Evolutionary conservation across 2,329 filamentous ascomycete species (phyloP), one percentile per base, ranked within the genome.

Genomic region (Metarhizium rileyi): DNA sequence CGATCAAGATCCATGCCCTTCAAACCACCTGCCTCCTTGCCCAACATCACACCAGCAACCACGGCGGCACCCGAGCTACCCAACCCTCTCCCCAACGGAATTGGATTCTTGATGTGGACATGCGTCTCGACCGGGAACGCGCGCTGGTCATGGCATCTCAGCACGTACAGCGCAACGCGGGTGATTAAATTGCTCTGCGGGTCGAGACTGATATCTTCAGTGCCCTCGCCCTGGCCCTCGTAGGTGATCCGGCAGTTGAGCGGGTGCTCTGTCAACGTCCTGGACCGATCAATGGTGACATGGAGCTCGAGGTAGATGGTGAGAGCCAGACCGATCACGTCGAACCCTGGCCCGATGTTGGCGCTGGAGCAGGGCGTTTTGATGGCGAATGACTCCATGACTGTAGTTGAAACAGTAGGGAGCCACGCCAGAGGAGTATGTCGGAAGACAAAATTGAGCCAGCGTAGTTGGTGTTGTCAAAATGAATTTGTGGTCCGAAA

Each of bases 321-420:
- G 58, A 98, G 78, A 8, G 91, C 91, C 54, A 98, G 84, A 58
- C 93, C 89, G 66, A 97, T 95, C 61, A 96, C 91, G 74, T 98
- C 91, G 76, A 97, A 98, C 52, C 91, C 91, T 45, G 91, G 91
- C 58, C 89, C 91, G 64, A 97, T 96, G 75, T 97, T 97, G 71
- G 91, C 91, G 54, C 90, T 96, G 53, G 91, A 97, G 73, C 88
- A 94, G 56, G 91, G 91, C 54, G 89, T 88, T 70, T 78, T 81
- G 75, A 90, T 87, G 58, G 77, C 72, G 68, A 86, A 84, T 49
- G 79, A 80, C 62, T 81, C 77, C 71, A 76, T 75, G 59, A 52
- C 57, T 61, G 61, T 56, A 53, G 53, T 56, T 59, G 52, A 59
- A 56, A 56, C 56, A 58, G 56, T 50, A 55, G 53, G 54, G 54